Percentiles rank a stretch among this genome's conserved stretches.
Evolutionary conservation across 1,284 basidiomycete genomes (phyloP).

Genomic region (Pseudozyma hubeiensis): DNA sequence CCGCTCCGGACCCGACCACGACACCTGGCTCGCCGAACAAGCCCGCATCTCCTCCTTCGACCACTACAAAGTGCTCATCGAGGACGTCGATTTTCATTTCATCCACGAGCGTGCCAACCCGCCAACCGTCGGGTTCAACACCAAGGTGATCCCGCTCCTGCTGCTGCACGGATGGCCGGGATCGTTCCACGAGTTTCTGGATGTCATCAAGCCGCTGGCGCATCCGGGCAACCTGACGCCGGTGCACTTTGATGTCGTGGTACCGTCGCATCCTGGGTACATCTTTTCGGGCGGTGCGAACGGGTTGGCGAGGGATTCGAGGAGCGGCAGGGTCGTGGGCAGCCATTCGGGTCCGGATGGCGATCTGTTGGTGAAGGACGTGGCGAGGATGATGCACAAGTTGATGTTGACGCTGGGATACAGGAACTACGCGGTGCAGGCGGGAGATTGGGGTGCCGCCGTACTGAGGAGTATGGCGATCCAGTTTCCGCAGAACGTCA

Average conservation of each 20-base stretch:
- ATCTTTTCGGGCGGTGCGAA: constrained; percentile 42
- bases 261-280: constrained; percentile 67
- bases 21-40: constrained; percentile 53
- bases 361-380: constrained; percentile 52
- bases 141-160: constrained; percentile 66
- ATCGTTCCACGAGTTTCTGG: constrained; percentile 62
- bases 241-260: constrained; percentile 63
- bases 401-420: constrained; percentile 57
- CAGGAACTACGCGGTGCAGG: constrained; percentile 53
- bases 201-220: constrained; percentile 62
- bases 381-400: constrained; percentile 56
- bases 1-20: constrained; percentile 50
- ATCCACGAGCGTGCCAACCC: constrained; percentile 59
- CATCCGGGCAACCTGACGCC: constrained; percentile 50
- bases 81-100: constrained; percentile 63
- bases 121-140: constrained; percentile 10
- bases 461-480: constrained; percentile 43
- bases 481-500: constrained; percentile 34
- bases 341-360: constrained; percentile 47
- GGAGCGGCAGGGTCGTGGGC: constrained; percentile 25
- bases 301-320: constrained; percentile 24
- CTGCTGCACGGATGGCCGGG: constrained; percentile 68
- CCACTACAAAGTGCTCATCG: constrained; percentile 55
- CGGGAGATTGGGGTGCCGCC: constrained; percentile 55
- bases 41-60: constrained; percentile 46